These are phyloP conservation scores for Fusarium pseudograminearum DNA, from an alignment of 2,329 filamentous ascomycete genomes.

Conservation along the genomic window DNA sequence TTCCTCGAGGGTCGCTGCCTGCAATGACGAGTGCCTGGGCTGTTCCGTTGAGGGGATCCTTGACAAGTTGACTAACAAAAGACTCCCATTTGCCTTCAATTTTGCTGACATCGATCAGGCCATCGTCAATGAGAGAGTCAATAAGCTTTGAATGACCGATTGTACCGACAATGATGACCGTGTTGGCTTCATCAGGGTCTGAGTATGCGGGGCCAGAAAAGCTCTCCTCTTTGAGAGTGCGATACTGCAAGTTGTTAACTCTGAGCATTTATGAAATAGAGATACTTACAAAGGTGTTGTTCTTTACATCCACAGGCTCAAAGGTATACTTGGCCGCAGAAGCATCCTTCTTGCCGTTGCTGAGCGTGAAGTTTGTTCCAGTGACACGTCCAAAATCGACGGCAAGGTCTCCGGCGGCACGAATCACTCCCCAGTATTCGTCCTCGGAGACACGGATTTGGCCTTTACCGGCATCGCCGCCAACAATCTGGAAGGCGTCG, in stretches of 20 bases:
- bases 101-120: constrained; percentile 57
- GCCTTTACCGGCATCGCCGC: constrained; percentile 30
- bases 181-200: constrained; percentile 57
- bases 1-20: constrained; percentile 69
- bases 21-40: constrained; percentile 65
- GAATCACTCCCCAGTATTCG: constrained; percentile 76
- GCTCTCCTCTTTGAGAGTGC: constrained; percentile 32
- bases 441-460: constrained; percentile 68
- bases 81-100: constrained; percentile 77
- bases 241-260: constrained; percentile 27
- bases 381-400: constrained; percentile 78
- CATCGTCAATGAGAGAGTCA: constrained; percentile 38
- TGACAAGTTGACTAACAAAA: constrained; percentile 69
- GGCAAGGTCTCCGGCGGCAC: constrained; percentile 75
- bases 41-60: constrained; percentile 58
- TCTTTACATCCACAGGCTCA: constrained; percentile 57
- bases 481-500: constrained; percentile 21
- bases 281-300: constrained; percentile 60
- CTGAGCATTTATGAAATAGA: fast-evolving
- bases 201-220: constrained; percentile 58
- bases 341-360: constrained; percentile 58
- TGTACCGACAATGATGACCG: constrained; percentile 75
- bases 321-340: constrained; percentile 57
- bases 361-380: constrained; percentile 71
- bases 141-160: constrained; percentile 73